A percentile compares a stretch with the other conserved stretches of the same genome.
These are phyloP conservation scores for Cornus controversa DNA, from an alignment of 148 eudicot genomes.

Conservation along the genomic window DNA sequence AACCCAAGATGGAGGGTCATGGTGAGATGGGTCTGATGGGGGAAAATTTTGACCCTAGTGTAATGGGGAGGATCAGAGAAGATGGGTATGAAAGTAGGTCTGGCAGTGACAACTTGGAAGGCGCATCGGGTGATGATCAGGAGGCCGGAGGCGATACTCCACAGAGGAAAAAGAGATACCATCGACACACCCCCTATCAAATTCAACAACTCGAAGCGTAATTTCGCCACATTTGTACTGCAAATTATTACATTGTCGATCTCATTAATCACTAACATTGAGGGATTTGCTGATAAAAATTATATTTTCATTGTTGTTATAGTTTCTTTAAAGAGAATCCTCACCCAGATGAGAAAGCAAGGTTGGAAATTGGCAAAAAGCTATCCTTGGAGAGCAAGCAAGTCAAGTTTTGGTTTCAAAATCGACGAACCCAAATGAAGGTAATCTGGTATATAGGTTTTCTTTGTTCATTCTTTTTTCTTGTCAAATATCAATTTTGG, in stretches of 20 bases:
- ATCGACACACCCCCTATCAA: slow-evolving; percentile 76
- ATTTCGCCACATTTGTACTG: background rate
- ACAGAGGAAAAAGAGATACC: slow-evolving; percentile 51
- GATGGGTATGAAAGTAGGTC: slow-evolving; percentile 45
- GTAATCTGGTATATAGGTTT: slow-evolving; percentile 29
- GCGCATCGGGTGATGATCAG: slow-evolving; percentile 39
- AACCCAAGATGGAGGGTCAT: slow-evolving; percentile 54
- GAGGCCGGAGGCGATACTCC: slow-evolving; percentile 21
- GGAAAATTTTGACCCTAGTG: too few relatives aligned
- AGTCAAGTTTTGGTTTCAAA: slow-evolving; percentile 95
- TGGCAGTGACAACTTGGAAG: slow-evolving; percentile 66
- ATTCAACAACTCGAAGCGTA: slow-evolving; percentile 87
- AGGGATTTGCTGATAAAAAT: background rate
- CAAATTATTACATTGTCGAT: background rate
- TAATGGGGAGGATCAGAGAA: slow-evolving; percentile 27
- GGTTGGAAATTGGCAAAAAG: slow-evolving; percentile 65
- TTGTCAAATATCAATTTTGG: background rate
- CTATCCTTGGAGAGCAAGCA: slow-evolving; percentile 60
- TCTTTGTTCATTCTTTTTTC: slow-evolving; percentile 6
- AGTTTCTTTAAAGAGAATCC: slow-evolving; percentile 68
- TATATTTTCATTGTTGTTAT: background rate
- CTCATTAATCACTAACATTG: background rate
- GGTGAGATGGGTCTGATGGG: slow-evolving; percentile 40
- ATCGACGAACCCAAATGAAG: slow-evolving; percentile 85
- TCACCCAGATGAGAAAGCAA: slow-evolving; percentile 80